Evolutionary conservation across 1,284 basidiomycete genomes (phyloP).

Genomic region (Ganoderma multipileum): DNA sequence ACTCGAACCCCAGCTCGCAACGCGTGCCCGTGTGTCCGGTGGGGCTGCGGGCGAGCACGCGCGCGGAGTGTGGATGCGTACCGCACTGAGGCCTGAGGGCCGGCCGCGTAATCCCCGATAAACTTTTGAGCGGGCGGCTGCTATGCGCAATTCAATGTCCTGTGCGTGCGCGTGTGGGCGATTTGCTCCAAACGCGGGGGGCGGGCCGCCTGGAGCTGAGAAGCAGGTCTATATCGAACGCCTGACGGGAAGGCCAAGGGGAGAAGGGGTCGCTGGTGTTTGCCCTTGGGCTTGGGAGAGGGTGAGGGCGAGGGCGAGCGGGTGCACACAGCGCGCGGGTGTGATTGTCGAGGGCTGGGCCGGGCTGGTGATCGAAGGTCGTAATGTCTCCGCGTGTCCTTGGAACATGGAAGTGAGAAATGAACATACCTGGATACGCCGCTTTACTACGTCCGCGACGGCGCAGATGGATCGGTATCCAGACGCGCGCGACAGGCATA

Average conservation of each 20-base stretch:
- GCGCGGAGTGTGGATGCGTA: not conserved
- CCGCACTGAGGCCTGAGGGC: not conserved
- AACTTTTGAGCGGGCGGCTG: constrained; percentile 3
- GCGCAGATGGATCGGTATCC: not conserved
- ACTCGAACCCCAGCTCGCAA: constrained; percentile 2
- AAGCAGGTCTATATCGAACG: not conserved
- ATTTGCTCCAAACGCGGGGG: not conserved
- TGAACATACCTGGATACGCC: constrained; percentile 7
- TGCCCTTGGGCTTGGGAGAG: not conserved
- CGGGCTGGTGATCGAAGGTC: constrained; percentile 3
- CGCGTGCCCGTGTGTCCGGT: no score
- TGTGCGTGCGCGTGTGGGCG: not conserved
- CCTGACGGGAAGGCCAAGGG: not conserved
- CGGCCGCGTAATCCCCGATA: constrained; percentile 12
- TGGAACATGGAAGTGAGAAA: not conserved
- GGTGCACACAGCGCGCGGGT: constrained; percentile 2
- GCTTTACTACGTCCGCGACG: constrained; percentile 2
- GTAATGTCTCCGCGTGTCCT: not conserved
- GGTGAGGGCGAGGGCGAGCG: not conserved
- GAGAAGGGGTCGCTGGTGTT: not conserved
- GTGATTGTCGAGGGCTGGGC: constrained; percentile 8
- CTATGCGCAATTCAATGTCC: not conserved
- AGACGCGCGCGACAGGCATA: not conserved
- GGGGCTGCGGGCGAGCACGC: not conserved
- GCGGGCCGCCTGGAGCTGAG: not conserved